phyloP scores from a whole-genome alignment of 2,329 filamentous ascomycete genomes.

The Pseudogymnoascus sp. region DNA sequence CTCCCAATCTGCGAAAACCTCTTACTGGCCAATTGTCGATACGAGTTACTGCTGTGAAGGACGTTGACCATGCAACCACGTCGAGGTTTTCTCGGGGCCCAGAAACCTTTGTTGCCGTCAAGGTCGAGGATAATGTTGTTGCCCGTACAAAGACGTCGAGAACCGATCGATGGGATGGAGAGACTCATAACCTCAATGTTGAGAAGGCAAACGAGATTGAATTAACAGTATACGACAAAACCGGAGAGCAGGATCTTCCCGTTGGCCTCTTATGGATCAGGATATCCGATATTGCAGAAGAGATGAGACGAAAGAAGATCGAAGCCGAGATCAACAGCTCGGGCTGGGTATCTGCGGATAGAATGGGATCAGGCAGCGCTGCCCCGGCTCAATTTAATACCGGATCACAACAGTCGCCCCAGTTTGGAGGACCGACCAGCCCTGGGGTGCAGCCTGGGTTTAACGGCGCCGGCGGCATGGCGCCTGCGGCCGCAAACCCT shows the following conservation, averaged over 20 bases:
- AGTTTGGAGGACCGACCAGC: constrained; percentile 36
- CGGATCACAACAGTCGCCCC: constrained; percentile 38
- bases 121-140: constrained; percentile 90
- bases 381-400: constrained; percentile 49
- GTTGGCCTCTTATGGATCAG: constrained; percentile 95
- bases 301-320: constrained; percentile 94
- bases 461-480: constrained; percentile 22
- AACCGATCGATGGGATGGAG: constrained; percentile 84
- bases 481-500: constrained; percentile 26
- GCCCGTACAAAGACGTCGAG: constrained; percentile 78
- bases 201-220: constrained; percentile 99
- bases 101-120: constrained; percentile 92
- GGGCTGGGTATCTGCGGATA: constrained; percentile 95
- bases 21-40: constrained; percentile 83
- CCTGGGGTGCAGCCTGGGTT: constrained; percentile 27
- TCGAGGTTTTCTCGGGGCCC: constrained; percentile 80
- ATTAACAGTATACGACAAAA: constrained; percentile 94
- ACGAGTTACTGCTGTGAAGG: constrained; percentile 78
- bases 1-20: constrained; percentile 91
- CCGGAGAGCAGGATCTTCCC: constrained; percentile 79
- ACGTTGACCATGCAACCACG: constrained; percentile 84
- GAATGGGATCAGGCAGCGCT: constrained; percentile 62
- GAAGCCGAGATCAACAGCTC: constrained; percentile 91
- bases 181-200: constrained; percentile 85
- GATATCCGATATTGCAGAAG: constrained; percentile 94